Percentiles rank a stretch among this genome's conserved stretches.
Conservation (phyloP, 1,284 basidiomycete genomes). For the Ceratobasidium sp. region DNA sequence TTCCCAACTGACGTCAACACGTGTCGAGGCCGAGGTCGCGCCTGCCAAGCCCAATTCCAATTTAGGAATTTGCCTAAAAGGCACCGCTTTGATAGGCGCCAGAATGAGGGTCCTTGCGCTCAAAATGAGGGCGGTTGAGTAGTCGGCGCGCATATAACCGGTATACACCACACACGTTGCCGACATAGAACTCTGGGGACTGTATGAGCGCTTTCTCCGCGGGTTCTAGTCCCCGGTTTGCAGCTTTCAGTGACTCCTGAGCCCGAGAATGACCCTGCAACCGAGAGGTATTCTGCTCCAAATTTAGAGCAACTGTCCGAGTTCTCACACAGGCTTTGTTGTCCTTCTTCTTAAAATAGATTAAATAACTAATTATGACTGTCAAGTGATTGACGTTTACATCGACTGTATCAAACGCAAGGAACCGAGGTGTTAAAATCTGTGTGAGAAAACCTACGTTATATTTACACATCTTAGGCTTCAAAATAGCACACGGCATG, state of each 20-base stretch:
- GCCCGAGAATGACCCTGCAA: background rate
- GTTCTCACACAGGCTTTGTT: background rate
- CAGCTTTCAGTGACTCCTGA: slow-evolving; percentile 10
- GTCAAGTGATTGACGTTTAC: no score
- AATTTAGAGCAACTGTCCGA: background rate
- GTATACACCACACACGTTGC: no score
- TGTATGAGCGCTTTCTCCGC: background rate
- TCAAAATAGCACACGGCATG: no score
- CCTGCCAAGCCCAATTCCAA: slow-evolving; percentile 12
- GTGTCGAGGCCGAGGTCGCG: slow-evolving; percentile 17
- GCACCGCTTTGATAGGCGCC: slow-evolving; percentile 6
- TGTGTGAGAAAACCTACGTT: no score
- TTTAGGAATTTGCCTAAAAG: no score
- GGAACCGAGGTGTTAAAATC: no score
- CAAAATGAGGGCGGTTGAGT: background rate
- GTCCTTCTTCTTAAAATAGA: no score
- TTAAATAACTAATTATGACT: no score
- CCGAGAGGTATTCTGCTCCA: background rate
- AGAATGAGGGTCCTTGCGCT: background rate
- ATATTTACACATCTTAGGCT: no score
- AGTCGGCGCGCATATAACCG: background rate
- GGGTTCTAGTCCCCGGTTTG: background rate
- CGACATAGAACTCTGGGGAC: no score
- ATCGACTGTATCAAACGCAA: no score
- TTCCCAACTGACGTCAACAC: slow-evolving; percentile 23